phyloP scores from a whole-genome alignment of 2,329 filamentous ascomycete species.

The Cercospora sp. region DNA sequence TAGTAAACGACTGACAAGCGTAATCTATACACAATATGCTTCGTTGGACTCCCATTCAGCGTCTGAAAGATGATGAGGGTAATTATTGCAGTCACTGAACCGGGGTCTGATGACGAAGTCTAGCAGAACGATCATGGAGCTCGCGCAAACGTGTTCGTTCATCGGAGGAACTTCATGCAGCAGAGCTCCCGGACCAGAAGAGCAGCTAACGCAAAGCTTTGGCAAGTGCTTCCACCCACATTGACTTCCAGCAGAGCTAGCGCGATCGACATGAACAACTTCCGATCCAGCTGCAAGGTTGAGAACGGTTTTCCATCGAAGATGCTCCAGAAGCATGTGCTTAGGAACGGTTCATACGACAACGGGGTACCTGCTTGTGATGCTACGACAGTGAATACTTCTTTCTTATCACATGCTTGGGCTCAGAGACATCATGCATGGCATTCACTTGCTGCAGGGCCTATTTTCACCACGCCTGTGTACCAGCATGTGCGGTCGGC shows the following conservation, averaged over 20 bases:
- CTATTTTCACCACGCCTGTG: not conserved
- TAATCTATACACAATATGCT: not conserved
- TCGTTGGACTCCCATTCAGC: not conserved
- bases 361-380: not conserved
- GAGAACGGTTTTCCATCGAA: not conserved
- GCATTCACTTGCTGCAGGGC: not conserved
- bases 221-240: not conserved
- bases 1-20: not conserved
- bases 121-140: not conserved
- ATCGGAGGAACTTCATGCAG: not conserved
- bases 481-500: not conserved
- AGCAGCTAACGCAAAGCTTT: not conserved
- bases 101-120: not conserved
- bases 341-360: not conserved
- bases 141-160: not conserved
- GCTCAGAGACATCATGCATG: not conserved
- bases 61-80: not conserved
- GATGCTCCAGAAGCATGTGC: not conserved
- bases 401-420: not conserved
- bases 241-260: not conserved
- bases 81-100: not conserved
- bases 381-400: not conserved
- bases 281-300: not conserved
- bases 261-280: not conserved
- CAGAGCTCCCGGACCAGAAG: not conserved